Conservation (phyloP, 139 green algal species). For the Microglena sp. region DNA sequence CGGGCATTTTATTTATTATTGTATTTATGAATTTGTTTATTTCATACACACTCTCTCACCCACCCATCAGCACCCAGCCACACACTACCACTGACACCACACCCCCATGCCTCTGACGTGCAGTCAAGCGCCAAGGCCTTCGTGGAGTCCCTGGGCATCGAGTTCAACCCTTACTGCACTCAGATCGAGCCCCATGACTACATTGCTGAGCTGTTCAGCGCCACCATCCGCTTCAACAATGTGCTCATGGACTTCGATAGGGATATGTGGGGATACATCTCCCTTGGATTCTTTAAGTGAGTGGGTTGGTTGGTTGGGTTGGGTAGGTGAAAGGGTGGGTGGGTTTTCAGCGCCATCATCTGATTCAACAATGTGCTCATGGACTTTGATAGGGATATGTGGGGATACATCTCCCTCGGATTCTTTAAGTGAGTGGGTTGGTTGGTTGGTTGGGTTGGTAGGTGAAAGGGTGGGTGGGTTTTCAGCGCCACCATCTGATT, state of each 20-base stretch:
- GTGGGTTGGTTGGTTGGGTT: too few relatives aligned
- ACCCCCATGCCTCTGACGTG: too few relatives aligned
- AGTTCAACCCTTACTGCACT: conserved; percentile 82
- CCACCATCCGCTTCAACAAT: conserved; percentile 89
- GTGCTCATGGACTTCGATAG: conserved; percentile 96
- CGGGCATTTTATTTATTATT: too few relatives aligned
- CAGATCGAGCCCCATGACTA: conserved; percentile 94
- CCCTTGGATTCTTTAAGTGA: conserved; percentile 92
- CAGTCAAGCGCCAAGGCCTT: conserved; percentile 51
- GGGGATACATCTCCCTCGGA: conserved; percentile 95
- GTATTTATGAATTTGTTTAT: too few relatives aligned
- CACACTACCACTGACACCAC: too few relatives aligned
- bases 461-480: conserved; percentile 84
- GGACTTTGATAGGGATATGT: conserved; percentile 96
- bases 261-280: conserved; percentile 98
- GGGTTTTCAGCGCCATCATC: conserved; percentile 69
- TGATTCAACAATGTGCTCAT: conserved; percentile 97
- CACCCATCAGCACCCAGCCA: too few relatives aligned
- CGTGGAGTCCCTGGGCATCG: conserved; percentile 44
- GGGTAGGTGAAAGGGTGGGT: too few relatives aligned
- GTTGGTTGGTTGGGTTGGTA: too few relatives aligned
- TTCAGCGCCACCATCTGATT: conserved; percentile 76
- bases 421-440: conserved; percentile 84
- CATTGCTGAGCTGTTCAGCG: conserved; percentile 90
- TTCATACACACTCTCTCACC: too few relatives aligned